phyloP scores from a whole-genome alignment of 371 early-diverging fungal species.

The Mortierella polycephala region DNA sequence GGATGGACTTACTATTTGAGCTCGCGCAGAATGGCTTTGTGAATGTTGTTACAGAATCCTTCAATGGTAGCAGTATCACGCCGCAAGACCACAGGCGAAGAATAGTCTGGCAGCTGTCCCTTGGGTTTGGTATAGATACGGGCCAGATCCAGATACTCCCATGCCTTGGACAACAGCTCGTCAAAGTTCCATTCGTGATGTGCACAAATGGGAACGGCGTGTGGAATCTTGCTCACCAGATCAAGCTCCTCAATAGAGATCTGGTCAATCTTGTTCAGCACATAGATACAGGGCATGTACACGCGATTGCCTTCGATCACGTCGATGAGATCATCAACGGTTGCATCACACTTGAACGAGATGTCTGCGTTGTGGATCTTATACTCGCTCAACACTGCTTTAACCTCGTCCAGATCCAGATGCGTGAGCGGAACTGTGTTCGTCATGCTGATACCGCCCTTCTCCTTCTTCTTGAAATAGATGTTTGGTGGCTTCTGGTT shows the following conservation, averaged over 20 bases:
- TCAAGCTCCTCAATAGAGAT: conserved; percentile 95
- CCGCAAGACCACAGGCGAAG: conserved; percentile 95
- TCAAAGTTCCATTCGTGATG: conserved; percentile 99
- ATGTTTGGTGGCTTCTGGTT: conserved; percentile 98
- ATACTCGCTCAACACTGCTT: conserved; percentile 92
- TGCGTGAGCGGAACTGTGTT: conserved; percentile 88
- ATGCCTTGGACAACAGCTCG: conserved; percentile 95
- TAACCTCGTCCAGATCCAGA: conserved; percentile 86
- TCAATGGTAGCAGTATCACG: conserved; percentile 81
- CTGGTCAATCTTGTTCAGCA: conserved; percentile 97
- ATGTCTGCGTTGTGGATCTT: conserved; percentile 95
- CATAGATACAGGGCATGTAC: conserved; percentile 90
- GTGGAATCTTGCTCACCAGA: conserved; percentile 96
- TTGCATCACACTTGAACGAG: conserved; percentile 87
- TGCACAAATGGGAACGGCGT: conserved; percentile 97
- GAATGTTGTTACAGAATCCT: conserved; percentile 99
- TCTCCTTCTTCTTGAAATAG: conserved; percentile 93
- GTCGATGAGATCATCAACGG: conserved; percentile 96
- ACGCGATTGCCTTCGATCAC: conserved; percentile 89
- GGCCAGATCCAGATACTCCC: conserved; percentile 75
- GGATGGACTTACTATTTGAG: conserved; percentile 83
- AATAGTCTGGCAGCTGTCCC: conserved; percentile 98
- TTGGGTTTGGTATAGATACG: conserved; percentile 98
- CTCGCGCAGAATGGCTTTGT: conserved; percentile 94
- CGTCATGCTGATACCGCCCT: conserved; percentile 94